Percentiles rank a stretch among this genome's conserved stretches.
Conservation (phyloP, 768 basidiomycete species). For the Obba rivulosa region DNA sequence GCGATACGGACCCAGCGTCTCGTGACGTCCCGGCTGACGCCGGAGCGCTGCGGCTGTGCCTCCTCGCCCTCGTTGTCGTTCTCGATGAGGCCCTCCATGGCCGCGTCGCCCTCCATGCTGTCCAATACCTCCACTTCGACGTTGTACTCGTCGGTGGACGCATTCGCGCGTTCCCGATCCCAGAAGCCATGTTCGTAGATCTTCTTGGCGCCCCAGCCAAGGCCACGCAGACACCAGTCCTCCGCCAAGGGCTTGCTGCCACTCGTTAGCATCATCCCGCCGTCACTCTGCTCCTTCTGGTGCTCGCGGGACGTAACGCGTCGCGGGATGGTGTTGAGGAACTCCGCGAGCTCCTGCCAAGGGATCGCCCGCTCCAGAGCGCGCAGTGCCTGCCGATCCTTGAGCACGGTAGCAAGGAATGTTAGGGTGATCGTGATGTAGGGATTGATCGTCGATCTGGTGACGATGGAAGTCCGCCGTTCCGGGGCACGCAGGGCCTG, state of each 20-base stretch:
- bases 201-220: conserved; percentile 91
- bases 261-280: conserved; percentile 64
- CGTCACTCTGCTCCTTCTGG: conserved; percentile 34
- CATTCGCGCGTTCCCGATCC: conserved; percentile 42
- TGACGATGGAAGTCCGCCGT: conserved; percentile 54
- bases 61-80: conserved; percentile 51
- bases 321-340: conserved; percentile 57
- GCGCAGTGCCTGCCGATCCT: conserved; percentile 53
- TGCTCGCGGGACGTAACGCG: conserved; percentile 34
- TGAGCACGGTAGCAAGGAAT: conserved; percentile 75
- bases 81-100: conserved; percentile 77
- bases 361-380: conserved; percentile 77
- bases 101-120: conserved; percentile 46
- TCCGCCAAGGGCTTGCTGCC: conserved; percentile 73
- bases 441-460: conserved; percentile 63
- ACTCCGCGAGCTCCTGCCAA: conserved; percentile 69
- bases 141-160: conserved; percentile 49
- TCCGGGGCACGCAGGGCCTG: conserved; percentile 61
- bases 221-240: conserved; percentile 93
- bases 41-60: conserved; percentile 27
- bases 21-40: conserved; percentile 31
- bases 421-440: conserved; percentile 86
- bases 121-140: conserved; percentile 80
- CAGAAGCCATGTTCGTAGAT: conserved; percentile 95
- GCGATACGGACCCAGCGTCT: conserved; percentile 72